Percentiles rank a stretch among this genome's conserved stretches.
phyloP scores from a whole-genome alignment of 2,329 filamentous ascomycete species.

The Trichoderma endophyticum region DNA sequence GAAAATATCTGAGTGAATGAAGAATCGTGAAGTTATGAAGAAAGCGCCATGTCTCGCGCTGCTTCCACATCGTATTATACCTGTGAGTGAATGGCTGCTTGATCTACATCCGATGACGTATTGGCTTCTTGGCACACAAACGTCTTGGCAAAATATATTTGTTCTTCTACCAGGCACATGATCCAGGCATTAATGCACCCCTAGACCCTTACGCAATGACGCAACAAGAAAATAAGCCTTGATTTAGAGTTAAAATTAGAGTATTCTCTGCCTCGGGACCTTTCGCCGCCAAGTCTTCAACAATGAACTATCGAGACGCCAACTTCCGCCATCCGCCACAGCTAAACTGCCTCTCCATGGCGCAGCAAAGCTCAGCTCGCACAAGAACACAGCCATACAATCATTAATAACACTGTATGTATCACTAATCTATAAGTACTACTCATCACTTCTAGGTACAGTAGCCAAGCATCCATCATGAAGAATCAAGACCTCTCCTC shows the following conservation, averaged over 20 bases:
- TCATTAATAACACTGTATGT: neutral
- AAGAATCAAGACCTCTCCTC: constrained; percentile 45
- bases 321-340: neutral
- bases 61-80: neutral
- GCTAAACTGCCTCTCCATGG: neutral
- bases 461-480: neutral
- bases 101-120: neutral
- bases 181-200: neutral
- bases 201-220: neutral
- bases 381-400: neutral
- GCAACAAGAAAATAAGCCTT: neutral
- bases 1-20: neutral
- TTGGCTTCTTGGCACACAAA: neutral
- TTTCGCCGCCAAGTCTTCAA: neutral
- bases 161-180: neutral
- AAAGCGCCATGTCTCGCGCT: neutral
- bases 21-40: neutral
- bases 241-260: neutral
- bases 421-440: neutral
- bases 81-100: neutral
- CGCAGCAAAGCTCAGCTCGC: neutral
- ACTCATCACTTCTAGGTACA: neutral
- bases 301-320: neutral
- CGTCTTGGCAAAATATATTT: neutral
- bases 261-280: neutral